These are phyloP conservation scores for Mrakiaceae sp. DNA, from an alignment of 1,284 basidiomycete species.

Conservation along the genomic window DNA sequence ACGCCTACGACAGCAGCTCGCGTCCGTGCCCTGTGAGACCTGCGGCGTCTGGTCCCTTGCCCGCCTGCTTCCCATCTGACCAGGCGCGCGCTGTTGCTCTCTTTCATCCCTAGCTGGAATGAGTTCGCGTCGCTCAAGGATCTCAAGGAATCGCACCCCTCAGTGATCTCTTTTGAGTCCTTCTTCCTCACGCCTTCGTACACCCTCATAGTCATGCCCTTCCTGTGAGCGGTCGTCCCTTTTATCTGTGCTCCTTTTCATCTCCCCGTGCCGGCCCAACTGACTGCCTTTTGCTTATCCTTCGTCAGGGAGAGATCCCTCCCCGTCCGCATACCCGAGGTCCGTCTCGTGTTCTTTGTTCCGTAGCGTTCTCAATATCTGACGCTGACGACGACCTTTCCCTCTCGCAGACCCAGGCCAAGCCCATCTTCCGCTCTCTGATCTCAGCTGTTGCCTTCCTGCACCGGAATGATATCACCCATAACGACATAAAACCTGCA, in stretches of 20 bases:
- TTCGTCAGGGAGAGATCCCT: slow-evolving; percentile 45
- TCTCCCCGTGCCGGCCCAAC: slow-evolving; percentile 84
- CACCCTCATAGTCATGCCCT: slow-evolving; percentile 71
- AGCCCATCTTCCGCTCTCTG: slow-evolving; percentile 69
- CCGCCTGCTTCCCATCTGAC: slow-evolving; percentile 16
- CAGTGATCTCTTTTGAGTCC: slow-evolving; percentile 78
- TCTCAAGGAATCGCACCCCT: slow-evolving; percentile 49
- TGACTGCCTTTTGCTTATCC: slow-evolving; percentile 74
- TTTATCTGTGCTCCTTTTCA: slow-evolving; percentile 62
- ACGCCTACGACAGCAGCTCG: slow-evolving; percentile 70
- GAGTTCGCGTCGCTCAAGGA: slow-evolving; percentile 58
- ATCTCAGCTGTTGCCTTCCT: slow-evolving; percentile 80
- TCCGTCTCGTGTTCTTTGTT: background rate
- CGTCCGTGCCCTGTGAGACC: slow-evolving; percentile 62
- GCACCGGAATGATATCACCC: slow-evolving; percentile 73
- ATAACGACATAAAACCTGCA: slow-evolving; percentile 91
- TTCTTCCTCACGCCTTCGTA: slow-evolving; percentile 86
- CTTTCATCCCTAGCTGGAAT: slow-evolving; percentile 53
- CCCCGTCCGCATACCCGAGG: slow-evolving; percentile 68
- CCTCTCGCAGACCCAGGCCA: slow-evolving; percentile 43
- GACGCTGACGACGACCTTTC: background rate
- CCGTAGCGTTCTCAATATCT: background rate
- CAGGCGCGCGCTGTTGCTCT: background rate
- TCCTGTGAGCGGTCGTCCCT: slow-evolving; percentile 33
- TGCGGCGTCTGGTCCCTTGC: background rate